Conservation (phyloP, 2,329 filamentous ascomycete genomes). For the Phoma sp. region DNA sequence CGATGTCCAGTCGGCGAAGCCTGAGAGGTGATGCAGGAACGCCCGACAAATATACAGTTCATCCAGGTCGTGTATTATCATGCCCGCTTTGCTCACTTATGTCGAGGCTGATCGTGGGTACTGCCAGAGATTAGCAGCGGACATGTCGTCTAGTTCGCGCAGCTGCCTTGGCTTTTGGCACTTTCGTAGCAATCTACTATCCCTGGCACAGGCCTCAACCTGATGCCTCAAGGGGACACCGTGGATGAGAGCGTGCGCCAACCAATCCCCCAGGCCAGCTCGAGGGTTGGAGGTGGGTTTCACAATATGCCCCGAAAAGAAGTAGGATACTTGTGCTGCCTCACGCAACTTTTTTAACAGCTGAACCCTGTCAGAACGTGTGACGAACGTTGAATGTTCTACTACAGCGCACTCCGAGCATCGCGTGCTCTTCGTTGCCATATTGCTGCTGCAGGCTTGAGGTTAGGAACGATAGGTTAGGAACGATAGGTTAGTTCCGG, state of each 20-base stretch:
- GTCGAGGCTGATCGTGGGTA: neutral
- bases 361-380: slow-evolving; percentile 16
- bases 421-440: slow-evolving; percentile 12
- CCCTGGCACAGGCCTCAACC: slow-evolving; percentile 10
- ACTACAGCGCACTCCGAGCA: slow-evolving; percentile 31
- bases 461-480: slow-evolving; percentile 20
- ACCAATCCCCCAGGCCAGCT: slow-evolving; percentile 43
- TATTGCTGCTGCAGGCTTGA: slow-evolving; percentile 14
- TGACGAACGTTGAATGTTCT: neutral
- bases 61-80: too few relatives aligned
- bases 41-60: too few relatives aligned
- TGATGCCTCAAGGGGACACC: slow-evolving; percentile 34
- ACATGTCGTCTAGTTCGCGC: neutral
- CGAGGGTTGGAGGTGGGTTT: slow-evolving; percentile 37
- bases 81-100: slow-evolving; percentile 40
- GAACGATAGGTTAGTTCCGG: slow-evolving; percentile 23
- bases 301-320: slow-evolving; percentile 52
- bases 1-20: slow-evolving; percentile 43
- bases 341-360: slow-evolving; percentile 43
- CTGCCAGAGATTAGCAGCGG: neutral
- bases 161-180: neutral
- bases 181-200: neutral
- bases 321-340: slow-evolving; percentile 32
- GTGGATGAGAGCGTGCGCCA: slow-evolving; percentile 42
- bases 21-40: slow-evolving; percentile 47